Evolutionary conservation across 2,329 filamentous ascomycete species (phyloP), one percentile per base, ranked within the genome.

Genomic region (Cordyceps javanica): DNA sequence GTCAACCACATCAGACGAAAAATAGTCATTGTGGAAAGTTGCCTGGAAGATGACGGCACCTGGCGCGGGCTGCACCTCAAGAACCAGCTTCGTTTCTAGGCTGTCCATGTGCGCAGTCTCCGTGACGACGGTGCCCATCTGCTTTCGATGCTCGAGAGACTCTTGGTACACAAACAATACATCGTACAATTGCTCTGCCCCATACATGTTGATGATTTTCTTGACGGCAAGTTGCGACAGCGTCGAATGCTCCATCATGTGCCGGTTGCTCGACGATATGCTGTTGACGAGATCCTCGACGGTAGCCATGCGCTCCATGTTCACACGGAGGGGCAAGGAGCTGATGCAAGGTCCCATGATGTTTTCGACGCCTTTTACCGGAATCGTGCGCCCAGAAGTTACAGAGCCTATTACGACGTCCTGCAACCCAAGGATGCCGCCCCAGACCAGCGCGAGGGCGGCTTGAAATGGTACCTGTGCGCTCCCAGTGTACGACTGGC

Each of bases 81-180:
- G 68, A 2, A 92, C 79, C 1, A 95, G 67, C 57, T 83, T 85
- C 42, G 90, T 91, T 67, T 96, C 91, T 7, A 94, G 75, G 23
- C 82, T 82, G 67, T 97, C 92, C 5, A 79, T 70, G 54, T 88
- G 84, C 26, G 80, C 77, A 0, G 82, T 68, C 56, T 91, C 76
- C 10, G 66, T 69, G 0, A 93, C 74, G 2, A 68, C 36, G 3
- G 70, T 63, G 1, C 30, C 61, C 19, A 42, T 53, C 52, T 26
- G 61, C 65, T 63, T 64, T 73, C 66, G 75, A 71, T 66, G 67
- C 3, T 63, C 62, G 1, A 88, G 74, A 0, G 86, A 88, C 66
- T 96, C 87, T 64, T 97, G 92, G 77, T 92, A 97, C 0, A 92
- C 86, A 64, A 96, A 87, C 0, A 96, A 74, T 0, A 86, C 80